phyloP scores from a whole-genome alignment of 2,329 filamentous ascomycete species.

The Xylariaceae sp. region DNA sequence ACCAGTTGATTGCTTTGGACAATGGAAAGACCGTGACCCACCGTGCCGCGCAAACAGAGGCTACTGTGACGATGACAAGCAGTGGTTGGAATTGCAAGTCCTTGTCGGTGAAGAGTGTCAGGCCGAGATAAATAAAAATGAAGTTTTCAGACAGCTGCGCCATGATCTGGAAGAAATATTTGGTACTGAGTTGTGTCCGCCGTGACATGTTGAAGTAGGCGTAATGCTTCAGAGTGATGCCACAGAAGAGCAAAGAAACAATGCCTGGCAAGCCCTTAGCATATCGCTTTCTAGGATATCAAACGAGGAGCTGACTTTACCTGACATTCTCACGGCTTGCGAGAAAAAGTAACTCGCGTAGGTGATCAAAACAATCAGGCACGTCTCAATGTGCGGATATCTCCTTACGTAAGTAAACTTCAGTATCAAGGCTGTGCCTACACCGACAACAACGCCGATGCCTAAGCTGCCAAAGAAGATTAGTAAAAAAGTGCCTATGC shows the following conservation, averaged over 20 bases:
- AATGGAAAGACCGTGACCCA: conserved; percentile 95
- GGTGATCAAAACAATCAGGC: conserved; percentile 85
- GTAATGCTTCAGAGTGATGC: conserved; percentile 97
- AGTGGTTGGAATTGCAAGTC: conserved; percentile 87
- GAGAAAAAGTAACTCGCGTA: conserved; percentile 98
- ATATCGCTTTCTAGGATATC: neutral
- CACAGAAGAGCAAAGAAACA: conserved; percentile 93
- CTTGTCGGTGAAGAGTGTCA: conserved; percentile 90
- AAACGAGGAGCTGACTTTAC: conserved; percentile 48
- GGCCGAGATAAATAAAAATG: conserved; percentile 96
- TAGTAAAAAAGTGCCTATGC: conserved; percentile 87
- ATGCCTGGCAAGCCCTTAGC: conserved; percentile 58
- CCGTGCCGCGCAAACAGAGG: conserved; percentile 86
- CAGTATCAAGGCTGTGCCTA: conserved; percentile 78
- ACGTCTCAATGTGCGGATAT: conserved; percentile 95
- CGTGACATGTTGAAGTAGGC: conserved; percentile 99
- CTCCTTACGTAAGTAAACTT: conserved; percentile 93
- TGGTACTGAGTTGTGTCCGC: conserved; percentile 93
- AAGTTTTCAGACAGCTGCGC: conserved; percentile 97
- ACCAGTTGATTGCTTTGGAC: conserved; percentile 84
- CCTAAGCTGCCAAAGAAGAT: conserved; percentile 93
- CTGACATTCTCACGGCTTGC: conserved; percentile 91
- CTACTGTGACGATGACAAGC: conserved; percentile 86
- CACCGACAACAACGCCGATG: conserved; percentile 83
- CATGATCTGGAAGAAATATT: conserved; percentile 93